These are phyloP conservation scores for Saturnispora quitensis DNA, from an alignment of 805 yeast species.

Conservation along the genomic window DNA sequence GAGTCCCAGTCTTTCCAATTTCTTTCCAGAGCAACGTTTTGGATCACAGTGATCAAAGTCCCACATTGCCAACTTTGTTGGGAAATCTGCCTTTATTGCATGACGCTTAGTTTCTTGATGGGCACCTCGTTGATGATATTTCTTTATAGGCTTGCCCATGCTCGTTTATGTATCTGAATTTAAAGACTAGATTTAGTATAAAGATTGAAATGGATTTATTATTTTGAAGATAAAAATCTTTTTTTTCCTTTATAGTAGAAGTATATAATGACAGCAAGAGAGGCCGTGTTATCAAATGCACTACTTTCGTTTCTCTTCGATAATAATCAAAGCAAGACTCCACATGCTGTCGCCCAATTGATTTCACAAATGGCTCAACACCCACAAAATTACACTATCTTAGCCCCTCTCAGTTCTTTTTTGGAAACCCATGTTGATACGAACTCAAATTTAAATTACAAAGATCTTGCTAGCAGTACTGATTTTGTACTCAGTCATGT, in stretches of 20 bases:
- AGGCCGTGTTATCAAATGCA: not conserved
- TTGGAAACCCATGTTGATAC: constrained; percentile 34
- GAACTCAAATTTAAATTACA: constrained; percentile 31
- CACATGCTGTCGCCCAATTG: constrained; percentile 14
- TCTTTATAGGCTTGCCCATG: constrained; percentile 38
- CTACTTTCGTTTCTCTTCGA: not conserved
- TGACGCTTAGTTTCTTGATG: constrained; percentile 23
- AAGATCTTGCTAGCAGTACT: constrained; percentile 46
- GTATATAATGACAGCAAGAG: constrained; percentile 18
- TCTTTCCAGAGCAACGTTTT: constrained; percentile 92
- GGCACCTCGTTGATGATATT: constrained; percentile 44
- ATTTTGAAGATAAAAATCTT: constrained; percentile 21
- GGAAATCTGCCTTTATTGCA: constrained; percentile 37
- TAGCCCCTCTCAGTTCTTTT: constrained; percentile 54
- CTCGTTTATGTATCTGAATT: constrained; percentile 19
- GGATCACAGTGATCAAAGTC: constrained; percentile 99
- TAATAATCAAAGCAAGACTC: not conserved
- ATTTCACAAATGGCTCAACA: constrained; percentile 33
- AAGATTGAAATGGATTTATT: constrained; percentile 24
- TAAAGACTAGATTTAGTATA: not conserved
- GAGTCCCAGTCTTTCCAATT: constrained; percentile 78
- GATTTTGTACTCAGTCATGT: constrained; percentile 61
- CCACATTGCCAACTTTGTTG: constrained; percentile 94
- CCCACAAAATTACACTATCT: constrained; percentile 45
- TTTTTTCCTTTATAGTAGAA: constrained; percentile 38